Conservation (phyloP, 257 asterid genomes). For the Forsythia viridissima region DNA sequence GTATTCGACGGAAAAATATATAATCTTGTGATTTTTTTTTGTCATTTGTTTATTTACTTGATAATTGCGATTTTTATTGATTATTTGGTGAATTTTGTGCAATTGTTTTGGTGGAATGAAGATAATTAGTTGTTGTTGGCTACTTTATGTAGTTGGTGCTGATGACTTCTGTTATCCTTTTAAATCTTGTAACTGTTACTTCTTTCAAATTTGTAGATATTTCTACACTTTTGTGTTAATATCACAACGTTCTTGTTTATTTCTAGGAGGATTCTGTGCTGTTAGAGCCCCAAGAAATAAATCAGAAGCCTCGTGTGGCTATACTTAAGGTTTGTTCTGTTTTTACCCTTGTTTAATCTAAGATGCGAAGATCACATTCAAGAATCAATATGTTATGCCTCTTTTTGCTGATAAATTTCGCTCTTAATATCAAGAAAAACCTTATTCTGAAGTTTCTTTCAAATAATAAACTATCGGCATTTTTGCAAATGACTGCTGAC, state of each 20-base stretch:
- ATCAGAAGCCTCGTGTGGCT: not conserved
- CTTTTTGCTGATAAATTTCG: too few species aligned
- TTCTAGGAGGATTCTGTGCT: not conserved
- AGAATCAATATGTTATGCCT: too few species aligned
- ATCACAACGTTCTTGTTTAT: conserved; percentile 9
- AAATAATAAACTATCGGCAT: not conserved
- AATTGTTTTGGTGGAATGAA: too few species aligned
- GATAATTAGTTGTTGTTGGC: too few species aligned
- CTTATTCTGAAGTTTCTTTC: not conserved
- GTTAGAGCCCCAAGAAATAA: not conserved
- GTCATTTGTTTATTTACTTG: not conserved
- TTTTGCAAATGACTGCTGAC: conserved; percentile 10
- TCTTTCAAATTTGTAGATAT: not conserved
- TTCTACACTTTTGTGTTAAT: conserved; percentile 9
- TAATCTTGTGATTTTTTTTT: not conserved
- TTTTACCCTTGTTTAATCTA: not conserved
- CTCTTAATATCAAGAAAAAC: not conserved
- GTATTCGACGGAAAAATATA: not conserved
- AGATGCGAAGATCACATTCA: not conserved
- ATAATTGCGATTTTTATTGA: not conserved
- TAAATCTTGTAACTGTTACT: too few species aligned
- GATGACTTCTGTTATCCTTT: too few species aligned
- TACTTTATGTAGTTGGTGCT: too few species aligned
- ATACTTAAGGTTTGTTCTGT: not conserved
- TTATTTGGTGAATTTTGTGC: not conserved